Conservation (phyloP, 257 asterid genomes). For the Solanum phureja region DNA sequence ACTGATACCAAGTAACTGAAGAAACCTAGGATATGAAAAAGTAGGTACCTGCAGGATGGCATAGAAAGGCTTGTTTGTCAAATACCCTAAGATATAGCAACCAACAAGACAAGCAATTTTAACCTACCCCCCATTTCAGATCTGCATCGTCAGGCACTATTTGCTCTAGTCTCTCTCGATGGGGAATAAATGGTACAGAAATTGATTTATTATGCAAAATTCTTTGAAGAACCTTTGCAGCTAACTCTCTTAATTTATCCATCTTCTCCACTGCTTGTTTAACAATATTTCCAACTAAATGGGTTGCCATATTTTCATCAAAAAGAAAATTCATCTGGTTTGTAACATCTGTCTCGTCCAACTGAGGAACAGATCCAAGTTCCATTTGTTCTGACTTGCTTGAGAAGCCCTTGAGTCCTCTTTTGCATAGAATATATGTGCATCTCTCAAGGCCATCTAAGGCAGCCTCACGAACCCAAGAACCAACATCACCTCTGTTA, state of each 20-base stretch:
- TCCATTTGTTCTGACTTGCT: conserved; percentile 10
- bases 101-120: not conserved
- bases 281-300: conserved; percentile 53
- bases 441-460: conserved; percentile 87
- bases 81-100: not conserved
- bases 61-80: conserved; percentile 7
- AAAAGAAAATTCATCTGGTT: conserved; percentile 26
- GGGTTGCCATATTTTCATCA: conserved; percentile 50
- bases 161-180: conserved; percentile 52
- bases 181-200: conserved; percentile 56
- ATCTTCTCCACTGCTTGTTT: conserved; percentile 97
- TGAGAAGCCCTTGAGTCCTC: conserved; percentile 21
- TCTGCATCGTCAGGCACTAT: conserved; percentile 50
- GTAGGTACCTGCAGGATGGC: conserved; percentile 63
- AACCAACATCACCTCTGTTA: conserved; percentile 96
- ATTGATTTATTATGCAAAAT: conserved; percentile 44
- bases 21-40: conserved; percentile 66
- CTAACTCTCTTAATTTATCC: conserved; percentile 82
- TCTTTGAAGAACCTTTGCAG: conserved; percentile 73
- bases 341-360: conserved; percentile 13
- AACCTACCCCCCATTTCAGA: conserved; percentile 77
- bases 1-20: conserved; percentile 54
- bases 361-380: conserved; percentile 16
- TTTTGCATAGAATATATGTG: conserved; percentile 69
- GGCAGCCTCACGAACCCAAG: conserved; percentile 99